A percentile compares a stretch with the other conserved stretches of the same genome.
phyloP scores from a whole-genome alignment of 192 early-diverging fungal genomes.

The Entomortierella chlamydospora region DNA sequence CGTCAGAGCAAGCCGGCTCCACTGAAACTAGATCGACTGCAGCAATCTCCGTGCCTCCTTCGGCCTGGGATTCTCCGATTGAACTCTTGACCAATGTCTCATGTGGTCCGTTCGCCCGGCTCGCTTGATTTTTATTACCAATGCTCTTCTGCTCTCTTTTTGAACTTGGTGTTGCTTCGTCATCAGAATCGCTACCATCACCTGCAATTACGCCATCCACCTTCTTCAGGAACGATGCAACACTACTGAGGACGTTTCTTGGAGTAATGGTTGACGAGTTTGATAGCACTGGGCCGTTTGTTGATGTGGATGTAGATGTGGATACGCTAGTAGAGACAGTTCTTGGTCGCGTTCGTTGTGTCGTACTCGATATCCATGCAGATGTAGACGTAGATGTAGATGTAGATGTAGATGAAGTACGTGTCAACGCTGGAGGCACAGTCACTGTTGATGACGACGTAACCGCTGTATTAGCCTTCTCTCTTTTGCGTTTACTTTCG shows the following conservation, averaged over 20 bases:
- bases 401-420: neutral
- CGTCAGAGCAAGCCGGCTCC: neutral
- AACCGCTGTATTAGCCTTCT: neutral
- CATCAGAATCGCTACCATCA: constrained; percentile 16
- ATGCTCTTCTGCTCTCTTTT: constrained; percentile 9
- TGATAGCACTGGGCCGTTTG: neutral
- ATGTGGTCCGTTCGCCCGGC: neutral
- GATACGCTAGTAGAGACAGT: constrained; percentile 20
- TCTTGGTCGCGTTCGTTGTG: neutral
- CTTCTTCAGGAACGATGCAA: constrained; percentile 38
- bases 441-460: neutral
- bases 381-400: constrained; percentile 4
- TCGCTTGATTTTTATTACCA: neutral
- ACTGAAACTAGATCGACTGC: neutral
- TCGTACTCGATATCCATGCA: neutral
- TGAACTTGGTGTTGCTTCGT: constrained; percentile 13
- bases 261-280: constrained; percentile 6
- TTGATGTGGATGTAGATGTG: constrained; percentile 4
- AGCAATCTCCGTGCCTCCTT: neutral
- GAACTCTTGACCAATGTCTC: neutral
- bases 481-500: neutral
- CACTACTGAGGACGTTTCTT: constrained; percentile 21
- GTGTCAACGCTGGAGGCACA: neutral
- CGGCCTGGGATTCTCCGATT: too few relatives aligned
- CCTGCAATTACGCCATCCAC: constrained; percentile 40